Conservation (phyloP, 2,329 filamentous ascomycete genomes). For the Pyrenochaeta sp. region DNA sequence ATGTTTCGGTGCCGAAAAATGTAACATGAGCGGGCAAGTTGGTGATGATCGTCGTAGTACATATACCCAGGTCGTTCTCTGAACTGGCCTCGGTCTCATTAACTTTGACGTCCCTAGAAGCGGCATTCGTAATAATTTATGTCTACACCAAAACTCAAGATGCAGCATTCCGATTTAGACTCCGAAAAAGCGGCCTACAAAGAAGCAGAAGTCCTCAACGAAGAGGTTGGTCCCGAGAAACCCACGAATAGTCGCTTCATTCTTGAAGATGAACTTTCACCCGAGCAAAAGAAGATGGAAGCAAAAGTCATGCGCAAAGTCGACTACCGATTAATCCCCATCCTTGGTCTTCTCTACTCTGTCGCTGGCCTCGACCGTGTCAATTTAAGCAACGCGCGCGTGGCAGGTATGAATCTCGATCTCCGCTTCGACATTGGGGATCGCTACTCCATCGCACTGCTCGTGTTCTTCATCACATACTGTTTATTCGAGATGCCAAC, state of each 20-base stretch:
- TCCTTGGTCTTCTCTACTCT: constrained; percentile 47
- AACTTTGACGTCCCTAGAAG: background rate
- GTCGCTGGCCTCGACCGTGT: constrained; percentile 46
- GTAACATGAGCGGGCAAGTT: background rate
- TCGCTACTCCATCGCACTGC: constrained; percentile 58
- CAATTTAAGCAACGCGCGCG: constrained; percentile 44
- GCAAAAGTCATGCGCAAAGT: constrained; percentile 30
- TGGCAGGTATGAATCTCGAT: constrained; percentile 59
- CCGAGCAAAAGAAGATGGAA: constrained; percentile 3
- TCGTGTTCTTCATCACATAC: constrained; percentile 63
- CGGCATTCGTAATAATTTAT: background rate
- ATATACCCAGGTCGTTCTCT: background rate
- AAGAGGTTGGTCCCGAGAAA: constrained; percentile 8
- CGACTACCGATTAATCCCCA: constrained; percentile 48
- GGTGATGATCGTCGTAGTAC: background rate
- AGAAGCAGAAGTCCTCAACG: constrained; percentile 10
- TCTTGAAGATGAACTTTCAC: constrained; percentile 8
- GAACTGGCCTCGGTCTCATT: background rate
- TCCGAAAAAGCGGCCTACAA: background rate
- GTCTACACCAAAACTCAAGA: background rate
- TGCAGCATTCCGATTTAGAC: background rate
- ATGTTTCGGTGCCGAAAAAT: background rate
- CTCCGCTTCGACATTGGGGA: constrained; percentile 52
- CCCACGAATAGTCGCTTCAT: background rate
- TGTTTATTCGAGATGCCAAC: constrained; percentile 61